phyloP scores from a whole-genome alignment of 192 early-diverging fungal genomes.

The Thamnidium elegans region DNA sequence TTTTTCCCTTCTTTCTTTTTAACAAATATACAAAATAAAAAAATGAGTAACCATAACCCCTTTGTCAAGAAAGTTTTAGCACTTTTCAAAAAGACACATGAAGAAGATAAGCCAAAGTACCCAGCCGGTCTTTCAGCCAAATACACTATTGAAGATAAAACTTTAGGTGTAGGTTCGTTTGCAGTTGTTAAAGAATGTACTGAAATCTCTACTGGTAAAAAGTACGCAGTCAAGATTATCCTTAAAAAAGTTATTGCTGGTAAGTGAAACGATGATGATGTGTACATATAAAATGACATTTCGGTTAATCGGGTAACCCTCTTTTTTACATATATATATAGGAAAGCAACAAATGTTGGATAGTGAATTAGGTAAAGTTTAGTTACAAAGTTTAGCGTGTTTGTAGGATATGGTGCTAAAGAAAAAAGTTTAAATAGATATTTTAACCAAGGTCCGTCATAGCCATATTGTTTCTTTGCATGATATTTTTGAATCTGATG shows the following conservation, averaged over 20 bases:
- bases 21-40: background rate
- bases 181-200: slow-evolving; percentile 62
- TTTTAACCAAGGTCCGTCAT: slow-evolving; percentile 79
- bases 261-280: slow-evolving; percentile 18
- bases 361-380: slow-evolving; percentile 49
- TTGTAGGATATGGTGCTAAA: no score
- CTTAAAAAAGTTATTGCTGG: slow-evolving; percentile 53
- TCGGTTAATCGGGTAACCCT: background rate
- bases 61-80: slow-evolving; percentile 16
- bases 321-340: slow-evolving; percentile 13
- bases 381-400: background rate
- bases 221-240: slow-evolving; percentile 73
- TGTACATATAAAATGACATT: background rate
- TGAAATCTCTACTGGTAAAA: slow-evolving; percentile 42
- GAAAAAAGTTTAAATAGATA: slow-evolving; percentile 45
- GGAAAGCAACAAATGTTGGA: slow-evolving; percentile 53
- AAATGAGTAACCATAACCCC: slow-evolving; percentile 3
- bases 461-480: slow-evolving; percentile 76
- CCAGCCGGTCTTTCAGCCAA: slow-evolving; percentile 4
- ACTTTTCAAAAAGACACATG: slow-evolving; percentile 38
- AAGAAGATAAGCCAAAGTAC: slow-evolving; percentile 18
- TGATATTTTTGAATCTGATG: slow-evolving; percentile 63
- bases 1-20: background rate
- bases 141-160: slow-evolving; percentile 41
- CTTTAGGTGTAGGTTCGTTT: slow-evolving; percentile 47